Percentiles rank a stretch among this genome's conserved stretches.
Evolutionary conservation across 768 basidiomycete species (phyloP).

Genomic region (Hericium coralloides): DNA sequence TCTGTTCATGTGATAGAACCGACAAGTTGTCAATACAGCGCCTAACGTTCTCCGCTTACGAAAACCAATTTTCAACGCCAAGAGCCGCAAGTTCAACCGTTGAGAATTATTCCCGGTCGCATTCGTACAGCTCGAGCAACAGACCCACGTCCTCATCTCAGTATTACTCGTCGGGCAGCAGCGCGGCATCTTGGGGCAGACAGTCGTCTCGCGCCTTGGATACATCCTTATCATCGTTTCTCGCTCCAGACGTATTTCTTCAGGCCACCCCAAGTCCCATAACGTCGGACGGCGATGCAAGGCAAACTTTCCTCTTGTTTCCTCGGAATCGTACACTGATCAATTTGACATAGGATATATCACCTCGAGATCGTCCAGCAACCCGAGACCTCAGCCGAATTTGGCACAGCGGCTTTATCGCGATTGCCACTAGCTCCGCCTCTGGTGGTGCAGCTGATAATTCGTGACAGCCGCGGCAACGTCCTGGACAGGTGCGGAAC

Average conservation of each 20-base stretch:
- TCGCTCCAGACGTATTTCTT: constrained; percentile 3
- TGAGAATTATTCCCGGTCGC: too few species aligned
- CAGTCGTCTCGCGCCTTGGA: constrained; percentile 10
- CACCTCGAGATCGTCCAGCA: constrained; percentile 82
- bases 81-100: not conserved
- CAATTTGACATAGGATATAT: constrained; percentile 35
- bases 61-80: not conserved
- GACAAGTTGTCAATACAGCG: not conserved
- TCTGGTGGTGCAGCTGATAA: constrained; percentile 68
- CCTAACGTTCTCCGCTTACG: not conserved
- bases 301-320: constrained; percentile 7
- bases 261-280: constrained; percentile 7
- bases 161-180: constrained; percentile 10
- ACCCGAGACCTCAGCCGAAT: constrained; percentile 75
- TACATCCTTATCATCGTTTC: constrained; percentile 4
- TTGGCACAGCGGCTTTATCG: constrained; percentile 63
- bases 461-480: constrained; percentile 65
- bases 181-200: constrained; percentile 7
- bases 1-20: not conserved
- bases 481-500: constrained; percentile 67
- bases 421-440: constrained; percentile 81
- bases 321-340: constrained; percentile 1
- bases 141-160: constrained; percentile 11
- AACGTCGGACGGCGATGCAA: constrained; percentile 9
- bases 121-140: constrained; percentile 7